Evolutionary conservation across 1,284 basidiomycete species (phyloP).

Genomic region (Rhodotorula sp.): DNA sequence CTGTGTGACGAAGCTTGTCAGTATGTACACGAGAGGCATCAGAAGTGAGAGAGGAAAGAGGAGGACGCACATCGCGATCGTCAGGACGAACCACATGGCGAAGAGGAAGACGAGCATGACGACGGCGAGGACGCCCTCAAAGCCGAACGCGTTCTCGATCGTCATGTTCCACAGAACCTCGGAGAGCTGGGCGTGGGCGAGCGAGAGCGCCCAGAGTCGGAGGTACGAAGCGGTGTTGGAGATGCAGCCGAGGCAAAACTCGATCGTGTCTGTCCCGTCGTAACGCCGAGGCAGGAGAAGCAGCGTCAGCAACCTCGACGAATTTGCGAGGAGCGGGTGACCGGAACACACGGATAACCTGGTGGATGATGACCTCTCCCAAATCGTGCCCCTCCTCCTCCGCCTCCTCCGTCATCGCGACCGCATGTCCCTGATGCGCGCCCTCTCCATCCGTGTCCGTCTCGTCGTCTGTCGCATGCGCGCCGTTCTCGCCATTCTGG

Average conservation of each 20-base stretch:
- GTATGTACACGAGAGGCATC: not conserved
- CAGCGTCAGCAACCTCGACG: not conserved
- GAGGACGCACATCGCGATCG: constrained; percentile 59
- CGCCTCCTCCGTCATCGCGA: constrained; percentile 36
- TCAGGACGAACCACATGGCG: constrained; percentile 76
- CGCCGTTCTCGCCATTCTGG: constrained; percentile 56
- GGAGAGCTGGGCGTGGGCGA: constrained; percentile 95
- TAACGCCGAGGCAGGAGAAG: too few relatives aligned
- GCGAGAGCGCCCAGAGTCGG: constrained; percentile 95
- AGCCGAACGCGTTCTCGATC: constrained; percentile 61
- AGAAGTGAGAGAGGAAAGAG: constrained; percentile 46
- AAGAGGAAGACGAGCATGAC: constrained; percentile 67
- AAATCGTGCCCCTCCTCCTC: constrained; percentile 67
- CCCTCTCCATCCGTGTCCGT: constrained; percentile 64
- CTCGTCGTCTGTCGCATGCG: constrained; percentile 56
- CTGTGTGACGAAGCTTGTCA: constrained; percentile 50
- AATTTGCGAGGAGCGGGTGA: constrained; percentile 39
- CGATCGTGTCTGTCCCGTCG: constrained; percentile 73
- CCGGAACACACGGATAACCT: constrained; percentile 70
- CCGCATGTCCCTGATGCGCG: constrained; percentile 53
- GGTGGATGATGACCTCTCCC: constrained; percentile 91
- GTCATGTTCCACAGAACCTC: constrained; percentile 64
- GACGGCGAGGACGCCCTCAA: constrained; percentile 56
- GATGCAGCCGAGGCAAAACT: constrained; percentile 97
- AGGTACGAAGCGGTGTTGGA: constrained; percentile 99